Conservation (phyloP, 306 rosid genomes). For the Prinsepia uniflora region DNA sequence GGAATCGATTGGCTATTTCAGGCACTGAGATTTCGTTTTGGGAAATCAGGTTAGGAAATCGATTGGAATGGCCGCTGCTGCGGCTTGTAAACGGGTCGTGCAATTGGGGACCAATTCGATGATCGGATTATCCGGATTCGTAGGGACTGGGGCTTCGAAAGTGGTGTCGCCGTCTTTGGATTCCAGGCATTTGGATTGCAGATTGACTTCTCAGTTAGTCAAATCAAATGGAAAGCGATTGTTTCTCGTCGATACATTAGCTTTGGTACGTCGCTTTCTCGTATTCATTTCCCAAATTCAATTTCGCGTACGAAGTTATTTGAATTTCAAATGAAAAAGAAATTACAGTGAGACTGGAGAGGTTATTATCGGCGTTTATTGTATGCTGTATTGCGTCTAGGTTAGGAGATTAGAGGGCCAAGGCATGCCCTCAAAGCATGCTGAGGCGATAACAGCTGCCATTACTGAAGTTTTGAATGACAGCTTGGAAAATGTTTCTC, state of each 20-base stretch:
- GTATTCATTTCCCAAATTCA: background rate
- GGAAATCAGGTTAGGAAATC: conserved; percentile 25
- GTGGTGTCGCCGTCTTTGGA: conserved; percentile 24
- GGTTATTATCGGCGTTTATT: background rate
- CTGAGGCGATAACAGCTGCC: conserved; percentile 90
- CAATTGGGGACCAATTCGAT: conserved; percentile 34
- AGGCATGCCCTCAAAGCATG: conserved; percentile 79
- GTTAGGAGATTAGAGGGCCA: conserved; percentile 82
- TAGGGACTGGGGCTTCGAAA: conserved; percentile 39
- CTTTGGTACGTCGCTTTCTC: conserved; percentile 46
- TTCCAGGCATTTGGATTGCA: conserved; percentile 34
- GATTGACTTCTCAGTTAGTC: conserved; percentile 48
- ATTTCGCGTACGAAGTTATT: background rate
- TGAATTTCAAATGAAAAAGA: background rate
- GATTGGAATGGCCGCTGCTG: conserved; percentile 60
- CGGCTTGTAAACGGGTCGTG: conserved; percentile 55
- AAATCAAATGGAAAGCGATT: conserved; percentile 62
- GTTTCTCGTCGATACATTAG: conserved; percentile 87
- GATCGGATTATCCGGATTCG: conserved; percentile 36
- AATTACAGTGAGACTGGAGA: background rate
- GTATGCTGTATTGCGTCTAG: conserved; percentile 29
- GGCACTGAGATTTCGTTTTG: background rate
- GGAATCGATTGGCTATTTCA: background rate
- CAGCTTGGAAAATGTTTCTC: conserved; percentile 75
- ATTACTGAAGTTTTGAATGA: conserved; percentile 85